A percentile compares a stretch with the other conserved stretches of the same genome.
Evolutionary conservation across 148 eudicot genomes (phyloP).

Genomic region (Vaccinium corymbosum): DNA sequence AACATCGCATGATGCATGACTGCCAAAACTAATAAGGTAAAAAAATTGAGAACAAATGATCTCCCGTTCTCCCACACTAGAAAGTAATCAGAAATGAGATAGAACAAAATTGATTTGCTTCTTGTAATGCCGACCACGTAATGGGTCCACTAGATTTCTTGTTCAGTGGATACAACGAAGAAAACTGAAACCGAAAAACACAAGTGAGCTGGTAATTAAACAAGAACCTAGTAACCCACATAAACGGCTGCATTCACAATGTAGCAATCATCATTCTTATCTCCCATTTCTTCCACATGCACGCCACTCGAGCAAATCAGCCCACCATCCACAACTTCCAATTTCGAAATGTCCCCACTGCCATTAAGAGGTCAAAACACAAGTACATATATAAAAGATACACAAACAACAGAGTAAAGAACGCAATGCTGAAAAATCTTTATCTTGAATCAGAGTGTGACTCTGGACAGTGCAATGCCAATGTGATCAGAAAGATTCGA

Average conservation of each 20-base stretch:
- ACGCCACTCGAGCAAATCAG: slow-evolving; percentile 98
- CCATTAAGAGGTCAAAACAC: slow-evolving; percentile 14
- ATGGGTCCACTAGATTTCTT: neutral
- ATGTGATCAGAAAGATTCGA: neutral
- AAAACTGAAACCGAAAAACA: slow-evolving; percentile 12
- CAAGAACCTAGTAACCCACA: slow-evolving; percentile 61
- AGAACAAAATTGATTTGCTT: neutral
- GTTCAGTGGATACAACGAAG: neutral
- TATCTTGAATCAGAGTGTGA: neutral
- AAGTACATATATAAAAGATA: neutral
- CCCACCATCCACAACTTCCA: slow-evolving; percentile 93
- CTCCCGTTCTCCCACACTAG: neutral
- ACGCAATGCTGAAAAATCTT: neutral
- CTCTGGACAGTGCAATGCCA: neutral
- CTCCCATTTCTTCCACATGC: slow-evolving; percentile 97
- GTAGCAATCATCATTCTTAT: slow-evolving; percentile 87
- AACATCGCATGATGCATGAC: neutral
- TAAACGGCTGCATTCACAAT: slow-evolving; percentile 98
- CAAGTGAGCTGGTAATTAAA: neutral
- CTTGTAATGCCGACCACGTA: neutral
- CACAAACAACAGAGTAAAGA: neutral
- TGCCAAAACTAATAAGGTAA: neutral
- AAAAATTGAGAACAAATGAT: neutral
- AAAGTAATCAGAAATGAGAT: neutral
- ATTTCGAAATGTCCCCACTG: slow-evolving; percentile 71